Evolutionary conservation across 2,329 filamentous ascomycete genomes (phyloP), one percentile per base, ranked within the genome.

Genomic region (Cercospora sp.): DNA sequence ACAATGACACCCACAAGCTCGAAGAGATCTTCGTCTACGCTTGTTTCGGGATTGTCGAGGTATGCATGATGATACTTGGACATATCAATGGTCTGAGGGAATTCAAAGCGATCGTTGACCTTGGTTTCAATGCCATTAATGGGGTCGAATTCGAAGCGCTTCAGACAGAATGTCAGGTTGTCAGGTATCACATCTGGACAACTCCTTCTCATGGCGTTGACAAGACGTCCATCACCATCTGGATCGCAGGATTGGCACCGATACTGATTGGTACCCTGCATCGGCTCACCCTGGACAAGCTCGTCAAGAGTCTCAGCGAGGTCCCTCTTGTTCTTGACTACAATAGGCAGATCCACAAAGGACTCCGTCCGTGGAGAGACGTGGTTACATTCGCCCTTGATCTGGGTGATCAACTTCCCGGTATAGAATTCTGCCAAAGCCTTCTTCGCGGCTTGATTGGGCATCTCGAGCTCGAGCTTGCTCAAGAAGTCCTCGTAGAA

Each of bases 241-340:
- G 88, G 87, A 69, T 93, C 91, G 77, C 95, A 99, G 4, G 88
- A 91, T 31, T 93, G 94, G 80, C 95, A 99, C 72, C 96, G 96
- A 83, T 98, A 99, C 81, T 97, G 97, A 83, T 99, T 98, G 87
- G 89, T 89, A 72, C 96, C 95, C 83, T 97, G 93, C 91, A 99
- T 94, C 39, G 95, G 89, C 80, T 99, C 95, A 3, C 95, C 95
- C 77, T 96, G 92, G 12, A 98, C 93, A 77, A 97, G 98, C n/a
- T 94, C 93, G 73, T 93, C 89, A 13, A 99, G 83, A 76, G 95
- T 98, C 72, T 97, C 93, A 74, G 92, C 85, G 1, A 99, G 86
- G 33, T 85, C 91, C 23, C 84, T 85, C 80, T 97, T 98, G 62
- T 94, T 94, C 78, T 97, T 96, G 75, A 99, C 96, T 74, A 97